Percentiles rank a stretch among this genome's conserved stretches.
phyloP scores from a whole-genome alignment of 345 rosid genomes.

The Punica granatum region DNA sequence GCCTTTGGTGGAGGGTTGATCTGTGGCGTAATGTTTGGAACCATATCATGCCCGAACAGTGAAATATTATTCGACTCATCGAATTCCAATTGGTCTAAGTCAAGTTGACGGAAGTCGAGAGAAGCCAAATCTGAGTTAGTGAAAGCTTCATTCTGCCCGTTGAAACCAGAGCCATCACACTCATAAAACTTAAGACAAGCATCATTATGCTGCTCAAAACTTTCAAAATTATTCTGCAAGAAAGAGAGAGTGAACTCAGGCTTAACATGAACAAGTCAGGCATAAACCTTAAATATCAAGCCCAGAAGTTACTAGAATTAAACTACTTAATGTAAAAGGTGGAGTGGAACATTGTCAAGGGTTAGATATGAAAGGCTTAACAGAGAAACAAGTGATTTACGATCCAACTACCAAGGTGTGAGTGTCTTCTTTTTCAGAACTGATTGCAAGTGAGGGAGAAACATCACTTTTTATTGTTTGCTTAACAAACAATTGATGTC shows the following conservation, averaged over 20 bases:
- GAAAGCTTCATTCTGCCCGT: slow-evolving; percentile 24
- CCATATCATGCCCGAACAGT: slow-evolving; percentile 23
- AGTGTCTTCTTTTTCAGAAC: neutral
- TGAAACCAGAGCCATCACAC: slow-evolving; percentile 24
- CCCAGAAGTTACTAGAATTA: neutral
- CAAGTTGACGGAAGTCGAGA: slow-evolving; percentile 40
- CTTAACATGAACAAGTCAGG: neutral
- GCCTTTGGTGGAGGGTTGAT: slow-evolving; percentile 65
- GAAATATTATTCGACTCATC: slow-evolving; percentile 25
- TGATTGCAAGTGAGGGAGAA: neutral
- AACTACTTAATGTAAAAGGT: neutral
- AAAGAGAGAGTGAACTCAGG: neutral
- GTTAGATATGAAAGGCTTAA: neutral
- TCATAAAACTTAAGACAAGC: slow-evolving; percentile 39
- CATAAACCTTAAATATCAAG: neutral
- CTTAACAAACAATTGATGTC: neutral
- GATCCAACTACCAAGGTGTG: neutral
- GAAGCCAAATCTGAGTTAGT: slow-evolving; percentile 33
- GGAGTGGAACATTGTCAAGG: neutral
- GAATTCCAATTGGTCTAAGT: slow-evolving; percentile 28
- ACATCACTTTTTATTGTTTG: neutral
- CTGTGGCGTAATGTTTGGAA: slow-evolving; percentile 27
- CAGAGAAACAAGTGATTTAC: neutral
- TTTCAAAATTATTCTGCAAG: slow-evolving; percentile 37
- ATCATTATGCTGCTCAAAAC: slow-evolving; percentile 24